Percentiles rank a stretch among this genome's conserved stretches.
These are phyloP conservation scores for Starmera dryadoides DNA, from an alignment of 805 yeast genomes.

Conservation along the genomic window DNA sequence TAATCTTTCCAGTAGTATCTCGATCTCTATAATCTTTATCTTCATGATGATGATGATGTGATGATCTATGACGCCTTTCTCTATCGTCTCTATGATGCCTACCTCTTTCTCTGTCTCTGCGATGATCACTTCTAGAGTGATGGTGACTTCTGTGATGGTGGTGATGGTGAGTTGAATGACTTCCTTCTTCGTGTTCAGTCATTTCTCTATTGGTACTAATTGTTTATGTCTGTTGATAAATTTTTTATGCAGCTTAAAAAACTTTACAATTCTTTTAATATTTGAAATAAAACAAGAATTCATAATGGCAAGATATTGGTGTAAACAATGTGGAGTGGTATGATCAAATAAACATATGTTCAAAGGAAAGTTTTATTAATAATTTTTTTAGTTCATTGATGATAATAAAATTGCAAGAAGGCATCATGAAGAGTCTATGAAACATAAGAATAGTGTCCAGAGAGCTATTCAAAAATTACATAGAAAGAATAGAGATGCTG, in stretches of 20 bases:
- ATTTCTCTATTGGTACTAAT: too few relatives aligned
- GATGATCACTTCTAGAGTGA: not conserved
- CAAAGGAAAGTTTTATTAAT: not conserved
- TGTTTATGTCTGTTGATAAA: not conserved
- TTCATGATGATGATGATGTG: not conserved
- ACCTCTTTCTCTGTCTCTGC: not conserved
- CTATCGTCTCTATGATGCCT: not conserved
- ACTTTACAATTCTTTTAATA: too few relatives aligned
- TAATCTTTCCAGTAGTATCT: not conserved
- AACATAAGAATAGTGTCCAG: slow-evolving; percentile 21
- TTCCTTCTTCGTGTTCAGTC: not conserved
- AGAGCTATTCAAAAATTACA: slow-evolving; percentile 21
- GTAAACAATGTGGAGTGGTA: slow-evolving; percentile 28
- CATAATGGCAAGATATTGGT: slow-evolving; percentile 12
- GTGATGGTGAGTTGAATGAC: not conserved
- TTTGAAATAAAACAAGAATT: too few relatives aligned
- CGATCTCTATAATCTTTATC: not conserved
- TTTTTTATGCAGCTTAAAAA: not conserved
- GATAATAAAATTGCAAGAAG: slow-evolving; percentile 24
- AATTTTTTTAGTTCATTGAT: slow-evolving; percentile 26
- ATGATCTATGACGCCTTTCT: not conserved
- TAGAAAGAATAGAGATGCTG: slow-evolving; percentile 16
- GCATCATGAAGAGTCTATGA: slow-evolving; percentile 26
- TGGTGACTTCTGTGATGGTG: not conserved
- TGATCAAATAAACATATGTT: slow-evolving; percentile 7